Percentiles rank a stretch among this genome's conserved stretches.
phyloP scores from a whole-genome alignment of 495 filamentous ascomycete genomes.

The Aspergillus avenaceus region DNA sequence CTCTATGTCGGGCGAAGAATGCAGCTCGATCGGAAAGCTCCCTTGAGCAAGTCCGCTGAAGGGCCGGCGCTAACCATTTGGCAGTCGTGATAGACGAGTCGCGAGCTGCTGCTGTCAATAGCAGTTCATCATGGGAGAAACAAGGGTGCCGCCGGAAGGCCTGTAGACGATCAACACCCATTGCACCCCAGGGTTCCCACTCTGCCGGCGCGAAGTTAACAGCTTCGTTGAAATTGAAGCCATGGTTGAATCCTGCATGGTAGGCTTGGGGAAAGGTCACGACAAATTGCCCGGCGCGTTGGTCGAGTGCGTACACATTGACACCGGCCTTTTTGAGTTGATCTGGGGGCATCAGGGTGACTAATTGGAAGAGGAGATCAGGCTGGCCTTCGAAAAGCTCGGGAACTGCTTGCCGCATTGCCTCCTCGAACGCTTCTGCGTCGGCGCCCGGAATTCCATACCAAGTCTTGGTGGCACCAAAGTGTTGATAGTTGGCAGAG shows the following conservation, averaged over 20 bases:
- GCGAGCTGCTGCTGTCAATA: slow-evolving; percentile 77
- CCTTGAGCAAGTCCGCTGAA: slow-evolving; percentile 69
- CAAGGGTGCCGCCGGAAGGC: slow-evolving; percentile 88
- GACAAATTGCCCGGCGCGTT: slow-evolving; percentile 92
- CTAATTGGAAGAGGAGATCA: slow-evolving; percentile 93
- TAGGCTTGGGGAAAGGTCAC: slow-evolving; percentile 93
- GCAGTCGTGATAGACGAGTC: slow-evolving; percentile 88
- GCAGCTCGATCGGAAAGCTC: slow-evolving; percentile 64
- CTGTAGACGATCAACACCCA: slow-evolving; percentile 80
- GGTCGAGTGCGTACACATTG: slow-evolving; percentile 86
- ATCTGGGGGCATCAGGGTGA: slow-evolving; percentile 89
- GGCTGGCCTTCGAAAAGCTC: slow-evolving; percentile 97
- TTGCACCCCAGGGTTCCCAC: slow-evolving; percentile 91
- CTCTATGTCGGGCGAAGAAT: slow-evolving; percentile 63
- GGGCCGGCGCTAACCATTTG: slow-evolving; percentile 87
- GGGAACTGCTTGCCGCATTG: slow-evolving; percentile 92
- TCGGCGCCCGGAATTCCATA: slow-evolving; percentile 96
- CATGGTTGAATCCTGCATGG: slow-evolving; percentile 91
- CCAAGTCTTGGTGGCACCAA: slow-evolving; percentile 98
- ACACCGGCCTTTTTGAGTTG: slow-evolving; percentile 95
- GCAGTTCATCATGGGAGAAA: slow-evolving; percentile 96
- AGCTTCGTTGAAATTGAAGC: slow-evolving; percentile 98
- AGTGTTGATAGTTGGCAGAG: slow-evolving; percentile 98
- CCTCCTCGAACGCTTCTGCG: slow-evolving; percentile 88
- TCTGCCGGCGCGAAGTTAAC: slow-evolving; percentile 97